A percentile compares a stretch with the other conserved stretches of the same genome.
Conservation (phyloP, 2,329 filamentous ascomycete genomes). For the Orbilia oligospora region DNA sequence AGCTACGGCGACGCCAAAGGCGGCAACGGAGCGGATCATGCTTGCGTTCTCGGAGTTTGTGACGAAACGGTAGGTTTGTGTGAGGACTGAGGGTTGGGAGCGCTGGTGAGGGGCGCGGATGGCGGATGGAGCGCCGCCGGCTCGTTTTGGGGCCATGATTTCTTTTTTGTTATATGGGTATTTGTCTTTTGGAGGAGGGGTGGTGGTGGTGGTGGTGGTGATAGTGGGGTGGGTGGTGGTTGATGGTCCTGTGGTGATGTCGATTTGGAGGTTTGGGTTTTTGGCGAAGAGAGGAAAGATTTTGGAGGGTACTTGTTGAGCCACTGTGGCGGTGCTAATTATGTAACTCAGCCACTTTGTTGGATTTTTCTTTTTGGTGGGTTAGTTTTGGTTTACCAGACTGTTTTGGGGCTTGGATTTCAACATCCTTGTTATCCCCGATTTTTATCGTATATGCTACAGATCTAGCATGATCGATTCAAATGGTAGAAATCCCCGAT, state of each 20-base stretch:
- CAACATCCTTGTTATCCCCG: not conserved
- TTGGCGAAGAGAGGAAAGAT: constrained; percentile 4
- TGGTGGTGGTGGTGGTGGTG: not conserved
- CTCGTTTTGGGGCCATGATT: constrained; percentile 46
- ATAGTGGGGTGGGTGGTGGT: not conserved
- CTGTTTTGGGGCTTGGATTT: constrained; percentile 1
- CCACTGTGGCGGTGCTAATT: not conserved
- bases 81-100: constrained; percentile 44
- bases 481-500: too few relatives aligned
- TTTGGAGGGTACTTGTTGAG: constrained; percentile 19
- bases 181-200: not conserved
- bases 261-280: constrained; percentile 1
- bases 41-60: constrained; percentile 52
- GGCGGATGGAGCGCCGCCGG: constrained; percentile 36
- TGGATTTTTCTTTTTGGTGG: constrained; percentile 24
- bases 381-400: too few relatives aligned
- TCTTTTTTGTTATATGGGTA: not conserved
- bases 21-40: constrained; percentile 42
- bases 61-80: constrained; percentile 54
- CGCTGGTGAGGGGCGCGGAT: constrained; percentile 40
- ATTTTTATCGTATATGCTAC: not conserved
- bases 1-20: constrained; percentile 49
- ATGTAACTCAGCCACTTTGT: constrained; percentile 40
- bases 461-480: too few relatives aligned
- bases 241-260: not conserved